These are phyloP conservation scores for Geum urbanum DNA, from an alignment of 306 rosid genomes.

Conservation along the genomic window DNA sequence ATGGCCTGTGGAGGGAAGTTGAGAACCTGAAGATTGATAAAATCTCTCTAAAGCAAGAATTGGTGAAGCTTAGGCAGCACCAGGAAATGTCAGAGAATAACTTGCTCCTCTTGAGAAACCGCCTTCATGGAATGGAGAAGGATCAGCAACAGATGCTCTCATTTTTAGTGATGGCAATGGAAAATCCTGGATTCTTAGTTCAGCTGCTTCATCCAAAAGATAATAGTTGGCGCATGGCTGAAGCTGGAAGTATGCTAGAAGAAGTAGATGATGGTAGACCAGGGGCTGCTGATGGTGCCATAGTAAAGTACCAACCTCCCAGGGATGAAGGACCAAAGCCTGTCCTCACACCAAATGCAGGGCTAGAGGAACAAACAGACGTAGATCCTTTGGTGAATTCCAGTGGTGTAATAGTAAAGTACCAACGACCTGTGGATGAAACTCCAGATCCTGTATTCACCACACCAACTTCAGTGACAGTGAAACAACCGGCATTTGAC, in stretches of 20 bases:
- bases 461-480: constrained; percentile 27
- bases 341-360: constrained; percentile 29
- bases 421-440: constrained; percentile 50
- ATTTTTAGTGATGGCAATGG: constrained; percentile 91
- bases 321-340: constrained; percentile 37
- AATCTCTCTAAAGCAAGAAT: constrained; percentile 64
- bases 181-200: constrained; percentile 72
- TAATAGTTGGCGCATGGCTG: constrained; percentile 66
- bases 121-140: constrained; percentile 83
- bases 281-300: constrained; percentile 49
- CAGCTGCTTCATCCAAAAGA: constrained; percentile 82
- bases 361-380: constrained; percentile 36
- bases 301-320: constrained; percentile 66
- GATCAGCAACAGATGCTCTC: constrained; percentile 95
- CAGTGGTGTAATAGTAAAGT: constrained; percentile 59
- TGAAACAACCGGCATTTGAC: constrained; percentile 38
- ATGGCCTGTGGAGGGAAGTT: constrained; percentile 65
- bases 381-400: constrained; percentile 48
- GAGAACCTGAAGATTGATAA: constrained; percentile 77
- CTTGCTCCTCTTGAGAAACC: constrained; percentile 57
- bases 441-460: constrained; percentile 31
- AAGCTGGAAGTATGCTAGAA: constrained; percentile 47
- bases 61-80: constrained; percentile 75
- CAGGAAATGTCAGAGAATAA: constrained; percentile 66
- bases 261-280: constrained; percentile 34